Evolutionary conservation across 1,284 basidiomycete species (phyloP), one percentile per base, ranked within the genome.

Genomic region (Malassezia vespertilionis): DNA sequence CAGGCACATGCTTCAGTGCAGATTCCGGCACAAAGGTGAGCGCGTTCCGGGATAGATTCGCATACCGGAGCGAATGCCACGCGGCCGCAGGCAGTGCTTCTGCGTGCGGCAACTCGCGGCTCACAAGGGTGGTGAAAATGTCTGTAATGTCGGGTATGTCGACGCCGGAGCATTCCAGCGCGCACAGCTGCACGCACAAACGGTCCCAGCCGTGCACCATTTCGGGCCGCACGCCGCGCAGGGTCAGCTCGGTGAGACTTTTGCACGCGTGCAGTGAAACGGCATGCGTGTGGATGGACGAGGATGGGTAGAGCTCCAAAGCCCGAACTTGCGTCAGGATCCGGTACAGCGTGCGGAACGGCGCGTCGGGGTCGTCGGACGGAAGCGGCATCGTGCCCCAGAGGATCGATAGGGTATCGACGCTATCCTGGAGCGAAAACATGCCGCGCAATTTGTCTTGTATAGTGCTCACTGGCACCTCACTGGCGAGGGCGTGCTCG

Each of bases 321-420:
- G 84, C 81, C 14, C 86, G 86, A 0, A 90, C 75, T 72, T 85
- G 86, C 24, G 85, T 90, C 73, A 89, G 84, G 63, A 81, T 78
- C 65, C 84, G 84, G 73, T 81, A 90, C 57, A 90, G 76, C 72
- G 82, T 87, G 67, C 81, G 86, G 71, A 89, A 78, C 60, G 87
- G 54, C 20, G 37, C 50, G 8, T 56, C 82, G 3, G 76, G 68
- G 52, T 87, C 83, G 44, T 83, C 46, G 5, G 44, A 46, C 31
- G 15, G 24, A 23, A 15, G 12, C 4, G 38, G 28, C 2, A 22
- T 23, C 21, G 43, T 34, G 20, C 55, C 54, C 62, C 60, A 64
- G 20, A 58, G 76, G 28, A 75, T 76, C 15, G 84, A 86, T 14
- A 88, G 80, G 20, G 77, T 79, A 34, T 84, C 84, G 21, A 87